These are phyloP conservation scores for Eucalyptus paniculata DNA, from an alignment of 345 rosid genomes.

Conservation along the genomic window DNA sequence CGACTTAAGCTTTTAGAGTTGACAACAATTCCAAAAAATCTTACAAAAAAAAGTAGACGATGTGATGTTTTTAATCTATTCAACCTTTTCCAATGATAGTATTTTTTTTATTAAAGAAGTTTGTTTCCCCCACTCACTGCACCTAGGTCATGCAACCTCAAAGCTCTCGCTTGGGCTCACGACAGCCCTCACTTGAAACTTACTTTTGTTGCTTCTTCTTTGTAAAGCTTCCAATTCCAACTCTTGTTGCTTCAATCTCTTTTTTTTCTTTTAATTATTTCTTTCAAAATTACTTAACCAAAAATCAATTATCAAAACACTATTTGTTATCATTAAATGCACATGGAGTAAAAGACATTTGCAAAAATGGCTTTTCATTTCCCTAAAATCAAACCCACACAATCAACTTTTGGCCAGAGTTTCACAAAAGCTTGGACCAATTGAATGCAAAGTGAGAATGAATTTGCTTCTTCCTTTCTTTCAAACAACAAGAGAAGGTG, in stretches of 20 bases:
- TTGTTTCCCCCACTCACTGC: too few species aligned
- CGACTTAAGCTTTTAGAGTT: too few species aligned
- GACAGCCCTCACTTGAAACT: background rate
- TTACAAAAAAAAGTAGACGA: too few species aligned
- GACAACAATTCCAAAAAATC: too few species aligned
- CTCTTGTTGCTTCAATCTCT: background rate
- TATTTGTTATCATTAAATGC: background rate
- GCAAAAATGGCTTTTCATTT: background rate
- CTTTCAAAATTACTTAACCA: background rate
- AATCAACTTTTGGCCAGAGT: background rate
- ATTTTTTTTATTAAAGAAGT: too few species aligned
- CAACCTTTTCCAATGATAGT: too few species aligned
- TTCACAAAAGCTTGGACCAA: background rate
- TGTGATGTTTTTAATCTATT: too few species aligned
- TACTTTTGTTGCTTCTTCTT: background rate
- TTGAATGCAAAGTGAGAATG: background rate
- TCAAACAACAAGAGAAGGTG: background rate
- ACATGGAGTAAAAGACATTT: background rate
- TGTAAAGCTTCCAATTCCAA: background rate
- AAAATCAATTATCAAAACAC: background rate
- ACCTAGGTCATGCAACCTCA: too few species aligned
- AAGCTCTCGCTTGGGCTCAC: background rate
- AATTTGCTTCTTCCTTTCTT: background rate
- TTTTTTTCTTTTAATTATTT: background rate
- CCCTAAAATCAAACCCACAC: background rate